Evolutionary conservation across 768 basidiomycete species (phyloP).

Genomic region (Cyathus striatus): DNA sequence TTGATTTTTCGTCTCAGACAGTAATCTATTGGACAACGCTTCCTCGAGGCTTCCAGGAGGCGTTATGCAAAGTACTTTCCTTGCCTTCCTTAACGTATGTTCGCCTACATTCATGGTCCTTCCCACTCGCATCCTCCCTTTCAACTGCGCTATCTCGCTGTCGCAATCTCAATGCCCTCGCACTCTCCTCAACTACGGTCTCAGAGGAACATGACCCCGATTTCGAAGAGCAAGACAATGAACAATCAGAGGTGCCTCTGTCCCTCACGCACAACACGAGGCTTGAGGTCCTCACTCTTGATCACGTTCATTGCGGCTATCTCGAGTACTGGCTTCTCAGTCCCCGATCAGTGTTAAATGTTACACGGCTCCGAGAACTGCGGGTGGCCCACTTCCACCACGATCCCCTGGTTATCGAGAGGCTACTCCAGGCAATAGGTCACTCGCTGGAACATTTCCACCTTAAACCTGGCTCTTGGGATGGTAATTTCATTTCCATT

Average conservation of each 20-base stretch:
- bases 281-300: constrained; percentile 34
- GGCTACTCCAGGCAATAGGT: constrained; percentile 28
- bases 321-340: constrained; percentile 34
- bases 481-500: constrained; percentile 22
- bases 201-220: constrained; percentile 14
- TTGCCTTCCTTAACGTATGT: constrained; percentile 29
- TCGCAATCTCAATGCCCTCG: constrained; percentile 27
- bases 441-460: constrained; percentile 35
- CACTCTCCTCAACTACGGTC: constrained; percentile 29
- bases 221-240: constrained; percentile 2
- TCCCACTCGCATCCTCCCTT: constrained; percentile 28
- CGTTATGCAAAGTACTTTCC: constrained; percentile 28
- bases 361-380: constrained; percentile 33
- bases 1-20: constrained; percentile 32
- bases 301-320: constrained; percentile 29
- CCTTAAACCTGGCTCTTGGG: constrained; percentile 36
- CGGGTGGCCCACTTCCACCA: constrained; percentile 36
- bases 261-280: constrained; percentile 7
- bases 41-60: constrained; percentile 25
- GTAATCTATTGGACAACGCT: constrained; percentile 31
- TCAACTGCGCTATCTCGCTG: constrained; percentile 26
- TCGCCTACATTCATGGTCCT: constrained; percentile 34
- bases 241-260: background rate
- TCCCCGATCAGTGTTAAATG: constrained; percentile 23
- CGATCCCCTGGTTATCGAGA: constrained; percentile 27